These are phyloP conservation scores for Cutaneotrichosporon daszewskae DNA, from an alignment of 1,284 basidiomycete genomes.

Conservation along the genomic window DNA sequence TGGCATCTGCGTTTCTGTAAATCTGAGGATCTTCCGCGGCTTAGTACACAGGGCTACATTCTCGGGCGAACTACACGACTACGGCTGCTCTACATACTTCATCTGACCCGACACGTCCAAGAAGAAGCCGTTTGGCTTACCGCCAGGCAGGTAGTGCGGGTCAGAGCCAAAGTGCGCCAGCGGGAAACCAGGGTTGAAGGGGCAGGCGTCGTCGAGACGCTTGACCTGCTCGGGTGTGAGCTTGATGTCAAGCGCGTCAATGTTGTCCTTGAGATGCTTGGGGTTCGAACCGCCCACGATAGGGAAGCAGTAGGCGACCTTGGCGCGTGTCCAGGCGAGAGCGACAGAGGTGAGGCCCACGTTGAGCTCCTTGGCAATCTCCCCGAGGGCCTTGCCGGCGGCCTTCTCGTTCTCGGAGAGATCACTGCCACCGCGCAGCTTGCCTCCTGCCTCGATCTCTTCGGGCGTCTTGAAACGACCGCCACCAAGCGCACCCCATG, in stretches of 20 bases:
- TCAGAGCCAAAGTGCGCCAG: background rate
- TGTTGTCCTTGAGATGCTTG: conserved; percentile 32
- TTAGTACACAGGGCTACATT: no score
- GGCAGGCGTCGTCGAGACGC: background rate
- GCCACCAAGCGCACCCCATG: conserved; percentile 47
- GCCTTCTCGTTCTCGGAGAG: no score
- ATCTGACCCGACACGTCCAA: no score
- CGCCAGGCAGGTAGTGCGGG: background rate
- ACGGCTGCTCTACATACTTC: no score
- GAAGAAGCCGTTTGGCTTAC: no score
- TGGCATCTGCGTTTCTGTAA: no score
- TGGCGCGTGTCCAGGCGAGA: conserved; percentile 1
- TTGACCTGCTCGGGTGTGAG: background rate
- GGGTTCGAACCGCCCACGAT: conserved; percentile 44
- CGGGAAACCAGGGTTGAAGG: background rate
- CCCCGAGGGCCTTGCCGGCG: no score
- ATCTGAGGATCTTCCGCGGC: no score
- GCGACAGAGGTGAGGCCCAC: conserved; percentile 8
- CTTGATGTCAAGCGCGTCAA: background rate
- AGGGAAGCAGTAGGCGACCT: conserved; percentile 16
- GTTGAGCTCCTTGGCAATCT: no score
- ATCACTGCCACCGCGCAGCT: no score
- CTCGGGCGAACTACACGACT: no score
- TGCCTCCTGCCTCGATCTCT: conserved; percentile 39
- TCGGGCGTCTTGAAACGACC: conserved; percentile 47